Percentiles rank a stretch among this genome's conserved stretches.
These are phyloP conservation scores for Podospora tetraspora DNA, from an alignment of 495 filamentous ascomycete species.

Conservation along the genomic window DNA sequence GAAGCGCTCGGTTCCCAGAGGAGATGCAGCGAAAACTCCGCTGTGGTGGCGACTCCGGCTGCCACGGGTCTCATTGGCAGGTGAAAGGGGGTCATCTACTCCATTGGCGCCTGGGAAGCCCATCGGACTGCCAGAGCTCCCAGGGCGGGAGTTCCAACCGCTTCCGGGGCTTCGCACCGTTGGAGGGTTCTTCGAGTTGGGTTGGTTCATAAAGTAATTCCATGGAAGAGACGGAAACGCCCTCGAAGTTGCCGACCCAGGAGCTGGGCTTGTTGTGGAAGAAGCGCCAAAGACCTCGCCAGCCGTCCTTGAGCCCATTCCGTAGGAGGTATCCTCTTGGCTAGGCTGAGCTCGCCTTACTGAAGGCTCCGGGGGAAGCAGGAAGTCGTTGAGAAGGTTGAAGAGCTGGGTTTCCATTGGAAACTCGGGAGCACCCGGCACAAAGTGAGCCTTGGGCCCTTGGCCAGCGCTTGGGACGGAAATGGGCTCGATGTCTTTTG, in stretches of 20 bases:
- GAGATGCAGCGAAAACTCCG: neutral
- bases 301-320: slow-evolving; percentile 37
- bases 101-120: neutral
- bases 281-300: slow-evolving; percentile 32
- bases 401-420: slow-evolving; percentile 33
- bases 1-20: neutral
- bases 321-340: slow-evolving; percentile 32
- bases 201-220: slow-evolving; percentile 34
- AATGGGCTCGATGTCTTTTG: neutral
- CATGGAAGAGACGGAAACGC: slow-evolving; percentile 40
- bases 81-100: slow-evolving; percentile 8
- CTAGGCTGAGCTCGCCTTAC: neutral
- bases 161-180: neutral
- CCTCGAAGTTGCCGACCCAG: slow-evolving; percentile 36
- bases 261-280: slow-evolving; percentile 24
- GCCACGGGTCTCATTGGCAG: neutral
- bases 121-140: slow-evolving; percentile 18
- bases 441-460: neutral
- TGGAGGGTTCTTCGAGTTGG: neutral
- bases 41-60: neutral
- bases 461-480: neutral
- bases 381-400: slow-evolving; percentile 39
- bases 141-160: slow-evolving; percentile 15
- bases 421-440: slow-evolving; percentile 19
- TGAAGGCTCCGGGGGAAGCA: slow-evolving; percentile 31